Percentiles rank a stretch among this genome's conserved stretches.
Conservation (phyloP, 75 land plant genomes). For the Chamaecyparis obtusa region DNA sequence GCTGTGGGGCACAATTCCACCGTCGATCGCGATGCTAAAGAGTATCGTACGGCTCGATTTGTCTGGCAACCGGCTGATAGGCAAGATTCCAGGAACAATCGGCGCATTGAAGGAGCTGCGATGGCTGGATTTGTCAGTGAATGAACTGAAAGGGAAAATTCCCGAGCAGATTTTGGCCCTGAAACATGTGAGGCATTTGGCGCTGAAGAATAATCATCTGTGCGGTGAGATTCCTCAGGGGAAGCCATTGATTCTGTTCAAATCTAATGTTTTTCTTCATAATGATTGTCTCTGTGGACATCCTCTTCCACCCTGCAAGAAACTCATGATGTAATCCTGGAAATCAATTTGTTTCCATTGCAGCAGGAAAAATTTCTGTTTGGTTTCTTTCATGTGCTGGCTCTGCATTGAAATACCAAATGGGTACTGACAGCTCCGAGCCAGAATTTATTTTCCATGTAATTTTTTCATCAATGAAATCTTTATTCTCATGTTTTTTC, state of each 20-base stretch:
- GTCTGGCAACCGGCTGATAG: slow-evolving; percentile 46
- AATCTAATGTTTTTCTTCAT: slow-evolving; percentile 53
- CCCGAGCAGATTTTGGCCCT: slow-evolving; percentile 49
- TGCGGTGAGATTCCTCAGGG: slow-evolving; percentile 74
- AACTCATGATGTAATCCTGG: background rate
- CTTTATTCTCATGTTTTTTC: no score
- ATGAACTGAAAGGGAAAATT: slow-evolving; percentile 53
- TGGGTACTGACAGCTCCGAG: background rate
- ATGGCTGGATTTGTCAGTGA: slow-evolving; percentile 69
- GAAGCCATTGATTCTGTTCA: slow-evolving; percentile 43
- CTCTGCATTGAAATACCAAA: background rate
- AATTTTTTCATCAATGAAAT: background rate
- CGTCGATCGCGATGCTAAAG: slow-evolving; percentile 45
- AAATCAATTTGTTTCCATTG: background rate
- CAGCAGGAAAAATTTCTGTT: background rate
- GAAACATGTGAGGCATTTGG: slow-evolving; percentile 29
- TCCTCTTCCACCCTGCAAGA: slow-evolving; percentile 66
- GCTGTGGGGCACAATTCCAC: slow-evolving; percentile 64
- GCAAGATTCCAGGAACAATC: slow-evolving; percentile 49
- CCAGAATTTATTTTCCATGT: background rate
- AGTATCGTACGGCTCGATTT: slow-evolving; percentile 47
- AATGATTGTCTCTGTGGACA: slow-evolving; percentile 73
- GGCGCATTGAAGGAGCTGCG: slow-evolving; percentile 40
- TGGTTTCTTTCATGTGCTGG: background rate
- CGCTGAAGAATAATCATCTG: slow-evolving; percentile 56